A percentile compares a stretch with the other conserved stretches of the same genome.
These are phyloP conservation scores for Didymella glomerata DNA, from an alignment of 2,329 filamentous ascomycete species.

Conservation along the genomic window DNA sequence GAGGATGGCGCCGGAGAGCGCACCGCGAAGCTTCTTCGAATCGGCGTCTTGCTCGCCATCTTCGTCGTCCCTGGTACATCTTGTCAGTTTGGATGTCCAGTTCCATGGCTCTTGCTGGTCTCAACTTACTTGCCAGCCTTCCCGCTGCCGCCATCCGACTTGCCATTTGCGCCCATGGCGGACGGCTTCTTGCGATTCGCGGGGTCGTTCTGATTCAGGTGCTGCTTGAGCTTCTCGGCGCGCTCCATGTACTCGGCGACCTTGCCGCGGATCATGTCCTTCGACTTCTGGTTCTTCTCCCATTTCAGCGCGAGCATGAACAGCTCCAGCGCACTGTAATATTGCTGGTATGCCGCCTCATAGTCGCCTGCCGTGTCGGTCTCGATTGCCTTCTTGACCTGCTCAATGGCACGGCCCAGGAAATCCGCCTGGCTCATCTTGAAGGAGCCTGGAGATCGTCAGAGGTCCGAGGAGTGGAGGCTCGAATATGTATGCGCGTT, in stretches of 20 bases:
- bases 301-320: constrained; percentile 99
- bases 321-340: constrained; percentile 92
- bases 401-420: constrained; percentile 92
- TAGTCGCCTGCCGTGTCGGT: constrained; percentile 95
- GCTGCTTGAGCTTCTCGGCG: constrained; percentile 95
- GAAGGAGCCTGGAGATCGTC: not conserved
- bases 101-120: not conserved
- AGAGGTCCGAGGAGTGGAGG: not conserved
- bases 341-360: constrained; percentile 94
- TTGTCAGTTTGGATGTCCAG: constrained; percentile 21
- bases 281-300: constrained; percentile 98
- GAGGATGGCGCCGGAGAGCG: constrained; percentile 88
- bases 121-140: constrained; percentile 62
- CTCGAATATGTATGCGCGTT: constrained; percentile 16
- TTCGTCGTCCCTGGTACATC: constrained; percentile 57
- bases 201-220: constrained; percentile 76
- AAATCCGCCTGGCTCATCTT: constrained; percentile 96
- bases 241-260: constrained; percentile 98
- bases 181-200: constrained; percentile 74
- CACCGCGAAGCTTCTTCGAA: constrained; percentile 91
- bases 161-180: constrained; percentile 76
- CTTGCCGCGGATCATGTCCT: constrained; percentile 96
- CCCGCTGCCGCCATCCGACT: constrained; percentile 68
- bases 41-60: constrained; percentile 78
- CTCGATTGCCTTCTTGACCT: constrained; percentile 97